Evolutionary conservation across 2,329 filamentous ascomycete species (phyloP).

Genomic region (Botrytis tulipae): DNA sequence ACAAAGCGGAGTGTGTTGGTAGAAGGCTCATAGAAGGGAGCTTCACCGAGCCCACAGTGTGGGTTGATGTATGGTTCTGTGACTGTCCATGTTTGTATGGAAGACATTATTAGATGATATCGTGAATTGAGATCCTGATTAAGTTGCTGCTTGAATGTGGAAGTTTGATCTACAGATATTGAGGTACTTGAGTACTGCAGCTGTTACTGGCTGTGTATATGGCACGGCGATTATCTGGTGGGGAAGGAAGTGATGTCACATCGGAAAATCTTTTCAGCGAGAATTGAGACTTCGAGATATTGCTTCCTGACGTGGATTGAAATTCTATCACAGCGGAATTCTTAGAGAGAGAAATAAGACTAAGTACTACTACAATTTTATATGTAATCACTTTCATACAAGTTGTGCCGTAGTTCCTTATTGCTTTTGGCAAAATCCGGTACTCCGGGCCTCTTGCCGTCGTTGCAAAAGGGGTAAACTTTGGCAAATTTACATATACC

Average conservation of each 20-base stretch:
- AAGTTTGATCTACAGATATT: too few species aligned
- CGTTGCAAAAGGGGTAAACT: background rate
- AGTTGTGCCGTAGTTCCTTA: background rate
- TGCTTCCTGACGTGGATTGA: background rate
- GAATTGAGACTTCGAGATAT: background rate
- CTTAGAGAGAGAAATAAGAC: background rate
- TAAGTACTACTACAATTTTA: slow-evolving; percentile 5
- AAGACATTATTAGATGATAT: slow-evolving; percentile 10
- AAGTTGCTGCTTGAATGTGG: background rate
- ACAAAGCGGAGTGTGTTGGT: slow-evolving; percentile 71
- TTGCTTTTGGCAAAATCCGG: background rate
- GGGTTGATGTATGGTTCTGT: slow-evolving; percentile 54
- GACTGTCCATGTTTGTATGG: slow-evolving; percentile 47
- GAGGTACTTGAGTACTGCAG: background rate
- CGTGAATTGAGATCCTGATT: background rate
- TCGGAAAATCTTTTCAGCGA: slow-evolving; percentile 19
- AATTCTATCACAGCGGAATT: background rate
- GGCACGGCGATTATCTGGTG: background rate
- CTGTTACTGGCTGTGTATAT: background rate
- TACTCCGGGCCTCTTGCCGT: background rate
- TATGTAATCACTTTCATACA: background rate
- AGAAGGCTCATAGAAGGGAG: slow-evolving; percentile 67
- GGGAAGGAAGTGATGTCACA: slow-evolving; percentile 9
- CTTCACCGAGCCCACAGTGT: slow-evolving; percentile 69
- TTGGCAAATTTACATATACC: background rate